Evolutionary conservation across 352 stramenopile species (phyloP), one percentile per base, ranked within the genome.

Genomic region (Hyaloperonospora brassicae): DNA sequence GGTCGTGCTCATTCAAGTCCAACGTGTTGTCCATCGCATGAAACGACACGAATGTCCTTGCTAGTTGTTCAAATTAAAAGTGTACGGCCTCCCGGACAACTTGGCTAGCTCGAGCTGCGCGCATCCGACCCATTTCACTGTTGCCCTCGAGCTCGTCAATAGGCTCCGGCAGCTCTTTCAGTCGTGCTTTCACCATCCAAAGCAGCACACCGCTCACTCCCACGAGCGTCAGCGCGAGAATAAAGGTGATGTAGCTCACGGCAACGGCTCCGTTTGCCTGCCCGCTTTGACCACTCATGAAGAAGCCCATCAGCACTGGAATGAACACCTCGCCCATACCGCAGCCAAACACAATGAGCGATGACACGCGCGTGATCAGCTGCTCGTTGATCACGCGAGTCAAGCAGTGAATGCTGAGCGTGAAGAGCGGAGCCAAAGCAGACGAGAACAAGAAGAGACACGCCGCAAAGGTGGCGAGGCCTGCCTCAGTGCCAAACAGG

Each of bases 221-320:
- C 21, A 92, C 76, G 53, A 92, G 70, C 38, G 68, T 72, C 41
- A 92, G 64, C 40, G 79, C 70, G 43, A 92, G 62, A 43, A 88
- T 86, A 46, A 89, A 92, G 6, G 72, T 72, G 50, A 88, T 92
- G 61, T 86, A 87, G 55, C 76, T 86, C 47, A 92, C 77, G 11
- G 79, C 77, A 36, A 81, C 70, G 6, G 75, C 71, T 65, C 79
- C 79, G 47, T 89, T 88, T 31, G 71, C 73, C 53, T 87, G 75
- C 22, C 79, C 79, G 40, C 79, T 89, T 62, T 89, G 79, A 31
- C 79, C 74, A 56, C 76, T 82, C 79, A 92, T 92, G 61, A 92
- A 92, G 61, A 92, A 92, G 10, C 81, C 81, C 79, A 89, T 92
- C 49, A 88, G 76, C 49, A 92, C 79, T 1, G 81, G 81, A 49